Evolutionary conservation across 106 monocot genomes (phyloP).

Genomic region (Xerophyta viscosa): DNA sequence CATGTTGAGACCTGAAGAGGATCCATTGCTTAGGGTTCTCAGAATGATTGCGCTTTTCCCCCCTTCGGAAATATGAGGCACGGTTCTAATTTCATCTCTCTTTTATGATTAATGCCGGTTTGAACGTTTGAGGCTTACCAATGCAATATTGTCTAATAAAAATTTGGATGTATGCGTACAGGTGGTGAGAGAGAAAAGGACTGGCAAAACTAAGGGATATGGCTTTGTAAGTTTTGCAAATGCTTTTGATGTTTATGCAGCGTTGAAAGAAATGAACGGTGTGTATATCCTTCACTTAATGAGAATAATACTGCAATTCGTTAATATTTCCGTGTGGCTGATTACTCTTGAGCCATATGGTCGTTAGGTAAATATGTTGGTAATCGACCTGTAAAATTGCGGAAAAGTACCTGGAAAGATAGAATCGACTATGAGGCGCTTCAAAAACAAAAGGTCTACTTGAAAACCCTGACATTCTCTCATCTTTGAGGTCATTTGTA

Average conservation of each 20-base stretch:
- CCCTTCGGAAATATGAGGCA: neutral
- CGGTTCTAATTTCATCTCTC: neutral
- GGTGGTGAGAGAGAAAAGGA: slow-evolving; percentile 96
- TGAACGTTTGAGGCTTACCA: too few relatives aligned
- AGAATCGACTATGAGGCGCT: slow-evolving; percentile 84
- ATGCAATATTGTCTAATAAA: too few relatives aligned
- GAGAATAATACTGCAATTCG: neutral
- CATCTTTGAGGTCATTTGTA: too few relatives aligned
- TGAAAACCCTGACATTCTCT: too few relatives aligned
- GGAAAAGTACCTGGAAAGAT: slow-evolving; percentile 96
- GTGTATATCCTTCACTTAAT: slow-evolving; percentile 2
- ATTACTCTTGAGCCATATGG: neutral
- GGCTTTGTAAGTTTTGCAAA: slow-evolving; percentile 93
- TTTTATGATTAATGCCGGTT: too few relatives aligned
- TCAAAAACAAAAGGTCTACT: slow-evolving; percentile 72
- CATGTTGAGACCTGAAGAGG: neutral
- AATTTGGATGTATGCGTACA: slow-evolving; percentile 13
- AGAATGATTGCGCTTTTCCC: neutral
- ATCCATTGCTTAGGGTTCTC: neutral
- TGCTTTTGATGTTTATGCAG: slow-evolving; percentile 71
- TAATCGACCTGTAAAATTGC: slow-evolving; percentile 84
- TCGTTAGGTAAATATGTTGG: slow-evolving; percentile 91
- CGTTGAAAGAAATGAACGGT: slow-evolving; percentile 97
- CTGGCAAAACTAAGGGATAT: slow-evolving; percentile 94
- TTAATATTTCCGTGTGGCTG: neutral